Evolutionary conservation across 2,329 filamentous ascomycete species (phyloP), one percentile per base, ranked within the genome.

Genomic region (Stemphylium vesicarium): DNA sequence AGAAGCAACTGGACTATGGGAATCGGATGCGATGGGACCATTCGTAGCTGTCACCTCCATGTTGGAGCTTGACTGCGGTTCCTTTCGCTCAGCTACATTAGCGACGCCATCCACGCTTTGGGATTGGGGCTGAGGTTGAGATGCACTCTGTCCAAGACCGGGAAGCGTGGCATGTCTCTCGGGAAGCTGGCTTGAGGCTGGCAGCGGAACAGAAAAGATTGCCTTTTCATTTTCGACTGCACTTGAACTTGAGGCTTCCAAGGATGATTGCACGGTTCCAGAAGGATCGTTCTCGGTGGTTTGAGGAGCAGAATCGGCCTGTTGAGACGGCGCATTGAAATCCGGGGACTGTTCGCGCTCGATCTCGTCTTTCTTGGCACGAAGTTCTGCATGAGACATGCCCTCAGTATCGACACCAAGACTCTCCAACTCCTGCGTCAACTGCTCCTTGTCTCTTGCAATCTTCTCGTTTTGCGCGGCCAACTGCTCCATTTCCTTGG

Each of bases 401-500:
- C 78, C 79, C 46, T 79, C 75, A 1, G 80, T 80, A 50, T 83
- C 78, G 36, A 80, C 65, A 35, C 78, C 79, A 16, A 84, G 72
- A 45, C 68, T 69, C 54, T 80, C 77, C n/a, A 84, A 71, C 60
- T 84, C 82, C 29, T 77, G 72, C 4, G 79, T 66, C 37, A 84
- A 77, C 40, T 75, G 72, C 48, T 75, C 72, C 58, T 77, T 75
- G 37, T 72, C 78, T 64, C 63, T 75, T 65, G 71, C 74, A 58
- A 72, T 75, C 68, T 63, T 78, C 73, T 67, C 66, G 42, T 75
- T 74, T 13, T 75, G 66, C 12, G 70, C 64, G 40, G 71, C 70
- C 7, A 79, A 66, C 46, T 77, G 75, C 8, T 78, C 75, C 46
- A 83, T 79, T 56, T 84, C 79, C 26, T 73, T 73, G 10, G 77